These are phyloP conservation scores for Crithidia thermophila DNA, from an alignment of 208 protist species.

Conservation along the genomic window DNA sequence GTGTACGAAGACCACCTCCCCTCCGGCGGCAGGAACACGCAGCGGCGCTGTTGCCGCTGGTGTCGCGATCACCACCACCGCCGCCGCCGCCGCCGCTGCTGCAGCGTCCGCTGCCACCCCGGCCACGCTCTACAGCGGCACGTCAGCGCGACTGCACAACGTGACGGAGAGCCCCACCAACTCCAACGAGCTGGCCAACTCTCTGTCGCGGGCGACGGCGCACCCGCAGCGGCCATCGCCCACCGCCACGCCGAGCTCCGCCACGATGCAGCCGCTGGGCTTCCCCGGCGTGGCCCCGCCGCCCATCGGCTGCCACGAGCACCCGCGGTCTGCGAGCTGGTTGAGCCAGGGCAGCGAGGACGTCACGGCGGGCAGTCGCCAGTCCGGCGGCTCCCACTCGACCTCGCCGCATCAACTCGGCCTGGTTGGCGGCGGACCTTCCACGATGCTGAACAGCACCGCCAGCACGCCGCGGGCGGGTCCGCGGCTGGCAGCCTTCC, in stretches of 20 bases:
- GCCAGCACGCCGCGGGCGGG: constrained; percentile 10
- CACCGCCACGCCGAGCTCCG: constrained; percentile 4
- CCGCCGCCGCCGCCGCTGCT: not conserved
- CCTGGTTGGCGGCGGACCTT: not conserved
- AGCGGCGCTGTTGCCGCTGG: not conserved
- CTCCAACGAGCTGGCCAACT: not conserved
- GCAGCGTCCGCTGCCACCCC: not conserved
- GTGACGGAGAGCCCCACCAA: not conserved
- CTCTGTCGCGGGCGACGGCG: not conserved
- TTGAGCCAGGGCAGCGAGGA: constrained; percentile 25
- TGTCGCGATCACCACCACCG: too few relatives aligned
- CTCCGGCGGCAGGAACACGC: not conserved
- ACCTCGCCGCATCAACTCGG: constrained; percentile 17
- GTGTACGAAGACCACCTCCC: not conserved
- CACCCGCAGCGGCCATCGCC: not conserved
- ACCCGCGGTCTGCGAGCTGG: constrained; percentile 19
- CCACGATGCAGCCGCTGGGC: constrained; percentile 20
- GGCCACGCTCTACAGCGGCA: constrained; percentile 8
- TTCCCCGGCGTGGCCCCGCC: constrained; percentile 1
- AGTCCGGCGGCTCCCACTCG: constrained; percentile 27
- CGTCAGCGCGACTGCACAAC: not conserved
- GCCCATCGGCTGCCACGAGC: not conserved
- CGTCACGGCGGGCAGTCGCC: constrained; percentile 15
- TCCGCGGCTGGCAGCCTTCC: constrained; percentile 25
- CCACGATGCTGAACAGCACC: not conserved